Evolutionary conservation across 192 early-diverging fungal genomes (phyloP).

Genomic region (Coemansia sp.): DNA sequence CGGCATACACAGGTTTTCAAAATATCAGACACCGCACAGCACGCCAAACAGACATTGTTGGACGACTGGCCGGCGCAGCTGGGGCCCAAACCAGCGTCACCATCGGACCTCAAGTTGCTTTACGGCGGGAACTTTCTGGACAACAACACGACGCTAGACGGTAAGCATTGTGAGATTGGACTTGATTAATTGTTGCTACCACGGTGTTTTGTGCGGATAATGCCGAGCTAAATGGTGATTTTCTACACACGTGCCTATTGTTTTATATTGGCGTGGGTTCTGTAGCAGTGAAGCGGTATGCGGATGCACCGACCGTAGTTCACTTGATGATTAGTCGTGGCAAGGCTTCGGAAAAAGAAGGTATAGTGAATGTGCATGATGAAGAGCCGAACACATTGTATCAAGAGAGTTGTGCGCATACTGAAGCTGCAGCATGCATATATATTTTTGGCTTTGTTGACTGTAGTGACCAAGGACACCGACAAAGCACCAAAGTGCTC

Average conservation of each 20-base stretch:
- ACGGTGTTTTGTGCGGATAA: neutral
- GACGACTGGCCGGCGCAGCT: slow-evolving; percentile 42
- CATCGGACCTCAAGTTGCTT: slow-evolving; percentile 37
- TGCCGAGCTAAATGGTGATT: neutral
- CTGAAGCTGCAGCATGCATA: neutral
- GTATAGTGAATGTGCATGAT: slow-evolving; percentile 10
- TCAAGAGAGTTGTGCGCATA: slow-evolving; percentile 5
- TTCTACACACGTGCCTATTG: neutral
- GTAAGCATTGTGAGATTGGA: slow-evolving; percentile 11
- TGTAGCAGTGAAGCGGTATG: slow-evolving; percentile 23
- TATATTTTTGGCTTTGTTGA: neutral
- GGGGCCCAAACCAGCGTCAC: slow-evolving; percentile 25
- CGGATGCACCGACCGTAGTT: slow-evolving; percentile 14
- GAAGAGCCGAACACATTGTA: slow-evolving; percentile 2
- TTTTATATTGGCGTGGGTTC: neutral
- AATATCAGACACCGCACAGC: slow-evolving; percentile 26
- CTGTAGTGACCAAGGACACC: slow-evolving; percentile 41
- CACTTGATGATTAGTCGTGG: slow-evolving; percentile 21
- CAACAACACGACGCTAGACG: slow-evolving; percentile 27
- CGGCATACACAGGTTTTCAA: slow-evolving; percentile 23
- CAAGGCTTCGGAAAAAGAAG: slow-evolving; percentile 20
- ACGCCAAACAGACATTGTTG: slow-evolving; percentile 37
- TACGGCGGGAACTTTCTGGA: slow-evolving; percentile 45
- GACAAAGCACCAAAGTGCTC: slow-evolving; percentile 47
- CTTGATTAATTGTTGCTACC: neutral